Evolutionary conservation across 2,329 filamentous ascomycete genomes (phyloP).

Genomic region (Monilinia aucupariae): DNA sequence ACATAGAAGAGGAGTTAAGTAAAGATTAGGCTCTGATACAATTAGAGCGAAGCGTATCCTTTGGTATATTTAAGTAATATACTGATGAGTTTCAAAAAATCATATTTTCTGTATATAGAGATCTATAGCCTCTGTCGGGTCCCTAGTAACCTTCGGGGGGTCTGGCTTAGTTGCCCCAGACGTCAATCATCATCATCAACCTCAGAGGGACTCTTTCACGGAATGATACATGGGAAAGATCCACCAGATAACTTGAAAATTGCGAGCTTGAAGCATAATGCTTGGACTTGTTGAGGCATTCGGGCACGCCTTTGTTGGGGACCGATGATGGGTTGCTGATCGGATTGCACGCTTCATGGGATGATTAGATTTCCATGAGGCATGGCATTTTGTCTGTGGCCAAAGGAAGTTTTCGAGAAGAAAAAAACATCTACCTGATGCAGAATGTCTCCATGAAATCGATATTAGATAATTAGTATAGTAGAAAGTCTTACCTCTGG

Average conservation of each 20-base stretch:
- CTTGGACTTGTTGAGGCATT: constrained; percentile 55
- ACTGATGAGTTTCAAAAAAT: too few species aligned
- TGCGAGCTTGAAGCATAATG: constrained; percentile 47
- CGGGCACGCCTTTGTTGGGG: constrained; percentile 45
- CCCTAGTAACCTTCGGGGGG: too few species aligned
- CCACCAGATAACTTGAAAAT: constrained; percentile 48
- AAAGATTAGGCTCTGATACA: too few species aligned
- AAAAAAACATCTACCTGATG: background rate
- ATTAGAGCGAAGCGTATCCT: too few species aligned
- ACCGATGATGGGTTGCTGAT: constrained; percentile 39
- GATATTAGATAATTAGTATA: background rate
- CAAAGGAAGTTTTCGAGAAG: constrained; percentile 25
- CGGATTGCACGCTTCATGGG: constrained; percentile 50
- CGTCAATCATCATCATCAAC: too few species aligned
- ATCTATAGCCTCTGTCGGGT: too few species aligned
- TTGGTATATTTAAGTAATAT: too few species aligned
- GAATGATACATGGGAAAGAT: constrained; percentile 38
- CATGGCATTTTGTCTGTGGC: constrained; percentile 45
- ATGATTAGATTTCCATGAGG: constrained; percentile 47
- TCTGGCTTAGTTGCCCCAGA: too few species aligned
- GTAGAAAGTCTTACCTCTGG: background rate
- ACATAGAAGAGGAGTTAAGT: too few species aligned
- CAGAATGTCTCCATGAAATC: background rate
- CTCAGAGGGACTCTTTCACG: constrained; percentile 37
- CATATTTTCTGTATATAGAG: too few species aligned